Base-by-base conservation (phyloP, 768 basidiomycete genomes). In the Pisolithus orientalis region DNA sequence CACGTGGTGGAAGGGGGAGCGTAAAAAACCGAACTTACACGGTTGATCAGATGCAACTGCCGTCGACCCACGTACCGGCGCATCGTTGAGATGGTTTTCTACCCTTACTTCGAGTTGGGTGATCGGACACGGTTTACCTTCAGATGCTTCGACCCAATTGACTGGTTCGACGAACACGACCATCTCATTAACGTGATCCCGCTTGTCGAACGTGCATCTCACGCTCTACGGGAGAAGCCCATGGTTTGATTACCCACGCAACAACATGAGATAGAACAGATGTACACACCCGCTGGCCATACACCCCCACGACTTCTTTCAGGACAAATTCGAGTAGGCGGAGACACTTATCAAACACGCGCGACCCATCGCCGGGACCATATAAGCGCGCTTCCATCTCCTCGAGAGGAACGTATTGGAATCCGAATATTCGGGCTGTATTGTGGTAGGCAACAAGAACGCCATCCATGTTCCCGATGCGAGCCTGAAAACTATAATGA, bases 381-480 rank as follows among this genome's bases (percentile, higher is more conserved):
- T 85, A 94, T 1, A 97, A 65, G 14, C 80, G 77, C 39, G 78
- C 73, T 56, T 98, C 95, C 86, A 99, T 92, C 64, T 95, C 91
- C 43, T 79, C 74, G 43, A 95, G 70, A 1, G 93, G 79, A 29
- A 95, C 70, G 63, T 98, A 99, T 66, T 97, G 92, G 74, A 97
- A 97, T 1, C 95, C 95, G 60, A 93, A 93, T 47, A 96, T 80
- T 16, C 80, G 78, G 6, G 81, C 80, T 0, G 90, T 94, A 56
- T 95, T 96, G 62, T 92, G 90, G 62, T 89, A 91, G 21, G 90
- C 84, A 38, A 92, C 82, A 53, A 93, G 76, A 7, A 97, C 86
- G 14, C 95, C 95, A 62, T 96, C 94, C 95, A 98, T 98, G 63
- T 86, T 83, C 8, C 95, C 95, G 55, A 99, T 98, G 5, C 95